Conservation (phyloP, 2,329 filamentous ascomycete species). For the Blastomyces silverae region DNA sequence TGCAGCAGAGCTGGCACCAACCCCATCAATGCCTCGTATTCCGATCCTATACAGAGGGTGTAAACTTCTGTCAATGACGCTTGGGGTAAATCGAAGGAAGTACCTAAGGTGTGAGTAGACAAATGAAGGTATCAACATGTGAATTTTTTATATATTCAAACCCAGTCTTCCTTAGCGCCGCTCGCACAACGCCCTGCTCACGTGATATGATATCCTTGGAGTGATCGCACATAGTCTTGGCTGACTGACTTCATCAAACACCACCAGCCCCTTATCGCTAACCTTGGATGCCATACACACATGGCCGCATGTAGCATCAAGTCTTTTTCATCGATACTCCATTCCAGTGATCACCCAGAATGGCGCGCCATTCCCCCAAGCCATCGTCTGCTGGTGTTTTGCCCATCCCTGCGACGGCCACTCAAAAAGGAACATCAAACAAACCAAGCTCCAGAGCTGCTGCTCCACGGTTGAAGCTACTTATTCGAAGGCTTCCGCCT, state of each 20-base stretch:
- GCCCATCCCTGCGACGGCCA: conserved; percentile 45
- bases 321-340: background rate
- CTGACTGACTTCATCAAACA: background rate
- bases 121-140: no score
- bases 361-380: background rate
- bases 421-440: conserved; percentile 31
- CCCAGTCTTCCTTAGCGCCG: no score
- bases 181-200: no score
- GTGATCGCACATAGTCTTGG: background rate
- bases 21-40: no score
- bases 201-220: no score
- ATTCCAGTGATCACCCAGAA: background rate
- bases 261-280: background rate
- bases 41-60: no score
- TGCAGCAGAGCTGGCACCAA: no score
- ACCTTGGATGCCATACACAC: background rate
- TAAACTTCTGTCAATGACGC: no score
- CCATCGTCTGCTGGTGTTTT: conserved; percentile 48
- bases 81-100: no score
- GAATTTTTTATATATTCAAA: no score
- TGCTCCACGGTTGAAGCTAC: conserved; percentile 67
- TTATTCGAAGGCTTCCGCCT: conserved; percentile 77
- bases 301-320: background rate
- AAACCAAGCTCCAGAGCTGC: conserved; percentile 40
- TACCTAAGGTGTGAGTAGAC: no score